phyloP scores from a whole-genome alignment of 1,284 basidiomycete species.

The Mycena citricolor region DNA sequence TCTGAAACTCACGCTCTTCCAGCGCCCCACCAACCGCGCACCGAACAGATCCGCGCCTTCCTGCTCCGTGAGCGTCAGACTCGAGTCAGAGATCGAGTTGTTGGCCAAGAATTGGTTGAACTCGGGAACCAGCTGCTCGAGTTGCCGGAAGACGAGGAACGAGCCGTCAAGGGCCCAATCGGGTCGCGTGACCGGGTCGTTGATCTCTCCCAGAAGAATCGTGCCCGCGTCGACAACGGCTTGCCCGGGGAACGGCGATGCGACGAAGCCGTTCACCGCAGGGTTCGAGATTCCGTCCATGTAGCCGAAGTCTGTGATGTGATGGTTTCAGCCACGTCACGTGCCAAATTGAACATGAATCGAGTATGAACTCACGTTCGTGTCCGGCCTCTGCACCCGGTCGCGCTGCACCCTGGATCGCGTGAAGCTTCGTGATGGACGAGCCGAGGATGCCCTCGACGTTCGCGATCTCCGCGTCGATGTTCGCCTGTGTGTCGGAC shows the following conservation, averaged over 20 bases:
- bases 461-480: background rate
- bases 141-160: slow-evolving; percentile 54
- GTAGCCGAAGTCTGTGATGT: slow-evolving; percentile 6
- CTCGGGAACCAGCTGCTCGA: slow-evolving; percentile 55
- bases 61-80: slow-evolving; percentile 37
- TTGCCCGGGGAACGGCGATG: slow-evolving; percentile 38
- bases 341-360: background rate
- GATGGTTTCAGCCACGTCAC: background rate
- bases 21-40: slow-evolving; percentile 48
- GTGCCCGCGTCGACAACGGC: slow-evolving; percentile 35
- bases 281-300: slow-evolving; percentile 9
- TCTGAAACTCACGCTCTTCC: slow-evolving; percentile 27
- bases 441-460: background rate
- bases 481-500: slow-evolving; percentile 28
- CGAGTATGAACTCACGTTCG: slow-evolving; percentile 34
- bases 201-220: slow-evolving; percentile 39
- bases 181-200: slow-evolving; percentile 37
- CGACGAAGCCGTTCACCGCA: slow-evolving; percentile 8
- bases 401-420: slow-evolving; percentile 33
- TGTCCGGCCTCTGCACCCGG: slow-evolving; percentile 35
- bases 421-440: slow-evolving; percentile 18
- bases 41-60: slow-evolving; percentile 50
- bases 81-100: slow-evolving; percentile 40
- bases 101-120: slow-evolving; percentile 48
- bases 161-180: slow-evolving; percentile 52